Base-by-base conservation (phyloP, 2,329 filamentous ascomycete species). In the Neofusicoccum umdonicola region DNA sequence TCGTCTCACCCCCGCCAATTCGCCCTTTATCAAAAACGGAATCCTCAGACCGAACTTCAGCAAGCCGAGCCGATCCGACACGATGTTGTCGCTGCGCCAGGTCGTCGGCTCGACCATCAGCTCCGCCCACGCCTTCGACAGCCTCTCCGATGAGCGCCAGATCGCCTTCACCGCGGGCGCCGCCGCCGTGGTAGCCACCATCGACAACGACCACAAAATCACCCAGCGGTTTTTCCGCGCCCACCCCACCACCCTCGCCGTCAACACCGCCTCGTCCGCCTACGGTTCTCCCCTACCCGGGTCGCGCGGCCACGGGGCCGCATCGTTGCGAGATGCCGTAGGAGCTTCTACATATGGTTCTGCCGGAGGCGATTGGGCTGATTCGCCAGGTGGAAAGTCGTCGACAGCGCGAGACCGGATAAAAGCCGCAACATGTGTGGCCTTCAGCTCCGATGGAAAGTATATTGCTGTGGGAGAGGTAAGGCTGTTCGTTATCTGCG, bases 91-190 rank as follows among this genome's bases (percentile, higher is more conserved):
- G 44, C 82, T 97, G 67, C 89, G 89, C 76, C 88, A 92, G 68
- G 92, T 98, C 65, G 90, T 98, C 72, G 95, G 95, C 52, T 96
- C 93, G 27, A 98, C 94, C 7, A 94, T 92, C 68, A 87, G 83
- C 69, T 91, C 90, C 4, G 89, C 92, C 45, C 93, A 90, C 74
- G 92, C 91, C 67, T 96, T 99, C 77, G 93, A 96, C 74, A 88
- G 87, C 68, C 87, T 94, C 66, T 82, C 89, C 45, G 86, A 88
- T 12, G 89, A 85, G 62, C 81, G 81, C 64, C 83, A 83, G 58
- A 97, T 98, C 77, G 93, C 93, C 63, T 95, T 96, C 76, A 93
- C 93, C 68, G 94, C 95, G 8, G 95, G 95, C 63, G 95, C 93
- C 9, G 92, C 94, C 48, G 94, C 92, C n/a, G 92, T 99, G 0